A percentile compares a stretch with the other conserved stretches of the same genome.
phyloP scores from a whole-genome alignment of 345 rosid species.

The Eucalyptus tenuipes region DNA sequence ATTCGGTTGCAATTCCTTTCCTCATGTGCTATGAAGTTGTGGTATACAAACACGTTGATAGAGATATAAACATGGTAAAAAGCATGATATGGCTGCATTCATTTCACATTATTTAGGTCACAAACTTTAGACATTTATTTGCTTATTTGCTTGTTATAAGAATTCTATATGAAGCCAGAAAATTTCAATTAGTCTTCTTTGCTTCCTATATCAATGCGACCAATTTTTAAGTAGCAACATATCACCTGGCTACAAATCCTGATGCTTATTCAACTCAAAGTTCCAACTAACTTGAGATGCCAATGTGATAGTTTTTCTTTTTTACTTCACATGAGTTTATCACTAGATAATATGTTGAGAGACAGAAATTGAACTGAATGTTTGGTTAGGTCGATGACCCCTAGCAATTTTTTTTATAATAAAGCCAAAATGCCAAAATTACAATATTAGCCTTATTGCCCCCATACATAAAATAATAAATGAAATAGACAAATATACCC shows the following conservation, averaged over 20 bases:
- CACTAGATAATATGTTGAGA: not conserved
- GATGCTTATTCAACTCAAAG: not conserved
- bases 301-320: not conserved
- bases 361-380: too few relatives aligned
- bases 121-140: not conserved
- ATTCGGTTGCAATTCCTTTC: not conserved
- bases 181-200: not conserved
- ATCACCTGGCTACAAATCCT: not conserved
- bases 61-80: not conserved
- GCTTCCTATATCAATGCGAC: not conserved
- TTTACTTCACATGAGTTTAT: not conserved
- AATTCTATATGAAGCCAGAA: not conserved
- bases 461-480: too few relatives aligned
- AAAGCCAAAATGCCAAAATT: too few relatives aligned
- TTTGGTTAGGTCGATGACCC: too few relatives aligned
- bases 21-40: not conserved
- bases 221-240: not conserved
- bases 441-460: too few relatives aligned
- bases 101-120: not conserved
- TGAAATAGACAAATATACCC: too few relatives aligned
- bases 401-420: too few relatives aligned
- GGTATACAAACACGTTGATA: not conserved
- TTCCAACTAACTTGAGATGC: not conserved
- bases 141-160: not conserved
- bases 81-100: not conserved